Evolutionary conservation across 371 early-diverging fungal species (phyloP).

Genomic region (Mucor lusitanicus): DNA sequence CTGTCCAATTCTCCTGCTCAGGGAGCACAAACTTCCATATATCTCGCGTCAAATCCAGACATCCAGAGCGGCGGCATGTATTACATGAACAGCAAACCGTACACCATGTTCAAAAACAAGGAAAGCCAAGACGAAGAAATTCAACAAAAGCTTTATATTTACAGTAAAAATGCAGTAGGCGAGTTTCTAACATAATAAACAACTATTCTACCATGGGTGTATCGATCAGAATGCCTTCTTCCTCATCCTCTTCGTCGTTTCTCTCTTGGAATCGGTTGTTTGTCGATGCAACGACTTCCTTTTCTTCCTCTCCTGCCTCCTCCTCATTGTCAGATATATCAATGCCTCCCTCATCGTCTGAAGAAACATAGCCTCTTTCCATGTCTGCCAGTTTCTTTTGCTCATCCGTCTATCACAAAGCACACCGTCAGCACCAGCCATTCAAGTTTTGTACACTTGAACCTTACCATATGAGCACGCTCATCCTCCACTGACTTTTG

Average conservation of each 20-base stretch:
- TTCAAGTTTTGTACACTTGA: neutral
- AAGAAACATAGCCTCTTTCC: constrained; percentile 45
- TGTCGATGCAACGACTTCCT: constrained; percentile 1
- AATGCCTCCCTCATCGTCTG: constrained; percentile 35
- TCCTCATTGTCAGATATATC: constrained; percentile 17
- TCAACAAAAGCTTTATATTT: constrained; percentile 16
- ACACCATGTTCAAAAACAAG: neutral
- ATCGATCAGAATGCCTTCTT: constrained; percentile 28
- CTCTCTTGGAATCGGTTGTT: constrained; percentile 28
- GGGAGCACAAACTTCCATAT: constrained; percentile 24
- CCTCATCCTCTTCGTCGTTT: constrained; percentile 25
- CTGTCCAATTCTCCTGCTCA: constrained; percentile 12
- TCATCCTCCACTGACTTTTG: constrained; percentile 41
- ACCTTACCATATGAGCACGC: constrained; percentile 36
- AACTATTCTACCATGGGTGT: constrained; percentile 20
- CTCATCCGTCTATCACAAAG: constrained; percentile 27
- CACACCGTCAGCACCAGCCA: neutral
- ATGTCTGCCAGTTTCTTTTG: constrained; percentile 39
- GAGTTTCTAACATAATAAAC: constrained; percentile 1
- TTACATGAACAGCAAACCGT: constrained; percentile 7
- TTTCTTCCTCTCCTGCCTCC: constrained; percentile 7
- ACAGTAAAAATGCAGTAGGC: constrained; percentile 7
- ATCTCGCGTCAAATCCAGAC: constrained; percentile 12
- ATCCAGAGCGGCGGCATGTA: constrained; percentile 4
- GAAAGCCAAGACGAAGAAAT: neutral